Conservation (phyloP, 2,329 filamentous ascomycete species). For the Esteya vermicola region DNA sequence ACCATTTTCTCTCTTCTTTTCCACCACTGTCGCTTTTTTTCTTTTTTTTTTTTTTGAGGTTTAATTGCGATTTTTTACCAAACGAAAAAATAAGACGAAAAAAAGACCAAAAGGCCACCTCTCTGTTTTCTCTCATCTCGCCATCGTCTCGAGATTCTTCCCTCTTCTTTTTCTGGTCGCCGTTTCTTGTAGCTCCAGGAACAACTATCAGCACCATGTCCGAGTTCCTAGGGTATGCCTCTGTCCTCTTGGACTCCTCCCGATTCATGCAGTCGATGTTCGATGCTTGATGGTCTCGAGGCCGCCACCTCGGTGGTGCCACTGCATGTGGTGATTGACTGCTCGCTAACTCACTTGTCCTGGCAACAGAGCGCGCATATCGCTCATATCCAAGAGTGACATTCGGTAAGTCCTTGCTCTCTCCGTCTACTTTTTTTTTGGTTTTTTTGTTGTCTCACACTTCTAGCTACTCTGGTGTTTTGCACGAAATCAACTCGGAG, state of each 20-base stretch:
- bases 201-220: conserved; percentile 5
- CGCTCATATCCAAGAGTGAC: conserved; percentile 11
- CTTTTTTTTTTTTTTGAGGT: not conserved
- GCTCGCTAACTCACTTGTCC: not conserved
- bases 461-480: conserved; percentile 76
- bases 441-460: not conserved
- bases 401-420: conserved; percentile 6
- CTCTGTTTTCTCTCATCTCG: not conserved
- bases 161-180: not conserved
- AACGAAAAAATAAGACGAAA: no score
- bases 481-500: conserved; percentile 97
- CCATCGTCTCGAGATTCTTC: not conserved
- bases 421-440: not conserved
- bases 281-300: not conserved
- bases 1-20: not conserved
- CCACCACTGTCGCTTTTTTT: not conserved
- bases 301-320: no score
- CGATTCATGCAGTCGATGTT: not conserved
- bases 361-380: conserved; percentile 7
- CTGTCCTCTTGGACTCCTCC: not conserved
- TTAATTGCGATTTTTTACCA: no score
- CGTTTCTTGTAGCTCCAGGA: not conserved
- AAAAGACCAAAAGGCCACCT: no score
- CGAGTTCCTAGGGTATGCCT: conserved; percentile 8
- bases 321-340: no score